Evolutionary conservation across 805 yeast genomes (phyloP).

Genomic region (Grigorovia humatica): DNA sequence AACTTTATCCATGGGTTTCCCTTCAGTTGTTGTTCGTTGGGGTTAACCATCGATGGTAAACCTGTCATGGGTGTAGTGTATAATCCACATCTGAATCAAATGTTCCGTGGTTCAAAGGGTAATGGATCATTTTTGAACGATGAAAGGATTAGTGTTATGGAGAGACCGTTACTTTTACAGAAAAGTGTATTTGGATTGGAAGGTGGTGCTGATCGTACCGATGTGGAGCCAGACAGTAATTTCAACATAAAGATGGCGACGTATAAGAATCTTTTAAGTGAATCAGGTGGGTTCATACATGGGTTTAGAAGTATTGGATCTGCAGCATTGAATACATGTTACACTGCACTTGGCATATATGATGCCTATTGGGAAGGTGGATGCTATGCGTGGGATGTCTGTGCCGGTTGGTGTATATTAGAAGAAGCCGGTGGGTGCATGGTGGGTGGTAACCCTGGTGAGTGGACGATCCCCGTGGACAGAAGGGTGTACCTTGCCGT

Average conservation of each 20-base stretch:
- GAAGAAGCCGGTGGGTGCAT: constrained; percentile 49
- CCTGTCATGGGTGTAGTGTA: constrained; percentile 59
- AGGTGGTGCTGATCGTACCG: constrained; percentile 51
- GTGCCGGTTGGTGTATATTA: constrained; percentile 57
- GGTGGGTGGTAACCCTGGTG: constrained; percentile 44
- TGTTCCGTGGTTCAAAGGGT: constrained; percentile 47
- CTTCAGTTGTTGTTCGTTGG: constrained; percentile 50
- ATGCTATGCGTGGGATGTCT: constrained; percentile 61
- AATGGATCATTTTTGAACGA: constrained; percentile 46
- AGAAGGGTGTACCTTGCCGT: constrained; percentile 48
- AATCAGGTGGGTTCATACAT: constrained; percentile 47
- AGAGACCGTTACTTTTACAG: constrained; percentile 36
- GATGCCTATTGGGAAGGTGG: constrained; percentile 66
- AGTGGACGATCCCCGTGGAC: constrained; percentile 41
- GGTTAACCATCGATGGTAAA: constrained; percentile 37
- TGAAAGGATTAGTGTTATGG: constrained; percentile 24
- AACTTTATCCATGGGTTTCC: constrained; percentile 57
- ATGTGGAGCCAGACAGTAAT: constrained; percentile 37
- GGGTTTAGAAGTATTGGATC: constrained; percentile 55
- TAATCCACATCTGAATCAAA: constrained; percentile 45
- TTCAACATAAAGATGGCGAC: constrained; percentile 42
- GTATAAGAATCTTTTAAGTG: constrained; percentile 35
- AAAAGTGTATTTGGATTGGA: constrained; percentile 48
- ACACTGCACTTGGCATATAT: constrained; percentile 46
- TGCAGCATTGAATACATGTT: constrained; percentile 53